Evolutionary conservation across 345 rosid genomes (phyloP), one percentile per base, ranked within the genome.

Genomic region (Carallia pectinifolia): DNA sequence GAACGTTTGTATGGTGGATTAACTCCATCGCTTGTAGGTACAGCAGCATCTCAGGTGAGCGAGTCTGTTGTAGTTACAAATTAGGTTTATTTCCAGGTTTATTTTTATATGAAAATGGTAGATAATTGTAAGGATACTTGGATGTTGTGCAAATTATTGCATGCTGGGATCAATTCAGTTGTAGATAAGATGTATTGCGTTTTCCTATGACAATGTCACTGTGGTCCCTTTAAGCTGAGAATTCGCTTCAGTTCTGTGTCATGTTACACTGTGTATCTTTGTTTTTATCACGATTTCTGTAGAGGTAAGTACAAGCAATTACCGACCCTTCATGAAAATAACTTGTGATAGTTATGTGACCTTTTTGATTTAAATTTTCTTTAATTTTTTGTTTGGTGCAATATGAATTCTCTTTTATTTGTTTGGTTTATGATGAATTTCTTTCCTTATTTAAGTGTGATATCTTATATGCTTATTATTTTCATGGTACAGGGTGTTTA

Each of bases 401-500:
- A 71, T n/a, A 60, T 15, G 58, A 8, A 34, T 0, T 27, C 31
- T 36, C 17, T 44, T 19, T 33, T 63, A 33, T 71, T 65, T 19
- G 76, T 58, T 66, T 71, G 50, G 16, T 44, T 13, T 1, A 44
- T 10, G 3, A 44, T 2, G 5, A n/a, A 55, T 55, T 55, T 31
- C 31, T 55, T 55, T 55, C 31, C 23, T 7, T 19, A 7, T 23
- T 23, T 23, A 3, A 4, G 59, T 67, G n/a, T 71, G 69, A 30
- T 72, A 69, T 76, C 78, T 81, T 81, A 81, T 76, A 19, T 74
- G 60, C 60, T 75, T 56, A 10, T 71, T 29, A 38, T 78, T 86
- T 84, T 77, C 76, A 71, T 91, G 85, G 65, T 78, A 80, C 90
- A 92, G 99, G 99, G 98, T 81, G 99, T 96, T 82, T 96, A 92